phyloP scores from a whole-genome alignment of 2,329 filamentous ascomycete genomes.

The Colletotrichum higginsianum region DNA sequence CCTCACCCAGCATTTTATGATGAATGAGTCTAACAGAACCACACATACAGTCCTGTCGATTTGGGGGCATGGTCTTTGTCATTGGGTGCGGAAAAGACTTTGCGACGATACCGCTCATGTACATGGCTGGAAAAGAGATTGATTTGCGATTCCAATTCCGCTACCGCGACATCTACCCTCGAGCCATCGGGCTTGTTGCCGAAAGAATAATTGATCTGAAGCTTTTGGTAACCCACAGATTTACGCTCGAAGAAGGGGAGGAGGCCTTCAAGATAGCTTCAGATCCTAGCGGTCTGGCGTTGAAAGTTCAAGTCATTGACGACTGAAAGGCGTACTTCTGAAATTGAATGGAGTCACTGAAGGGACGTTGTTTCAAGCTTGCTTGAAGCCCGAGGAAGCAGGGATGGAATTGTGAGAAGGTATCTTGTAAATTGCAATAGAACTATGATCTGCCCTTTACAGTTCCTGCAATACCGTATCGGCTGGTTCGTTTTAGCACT shows the following conservation, averaged over 20 bases:
- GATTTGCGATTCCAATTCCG: conserved; percentile 57
- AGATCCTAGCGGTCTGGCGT: conserved; percentile 28
- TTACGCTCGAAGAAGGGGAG: conserved; percentile 51
- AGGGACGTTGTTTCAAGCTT: neutral
- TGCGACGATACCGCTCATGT: conserved; percentile 56
- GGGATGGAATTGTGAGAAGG: neutral
- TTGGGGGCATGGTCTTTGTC: conserved; percentile 54
- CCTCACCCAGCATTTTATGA: no score
- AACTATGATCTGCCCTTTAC: neutral
- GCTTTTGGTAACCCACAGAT: conserved; percentile 50
- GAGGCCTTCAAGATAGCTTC: conserved; percentile 48
- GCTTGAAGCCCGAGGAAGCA: no score
- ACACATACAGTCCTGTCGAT: conserved; percentile 42
- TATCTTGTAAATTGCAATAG: neutral
- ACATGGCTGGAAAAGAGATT: conserved; percentile 49
- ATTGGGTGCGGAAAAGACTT: conserved; percentile 54
- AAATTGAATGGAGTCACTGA: neutral
- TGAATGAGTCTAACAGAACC: neutral
- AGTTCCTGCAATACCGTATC: neutral
- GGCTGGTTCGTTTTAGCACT: no score
- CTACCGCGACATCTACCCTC: conserved; percentile 57
- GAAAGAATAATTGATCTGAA: conserved; percentile 49
- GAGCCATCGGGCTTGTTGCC: conserved; percentile 55
- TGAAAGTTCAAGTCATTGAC: conserved; percentile 43
- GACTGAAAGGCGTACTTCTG: conserved; percentile 1